Evolutionary conservation across 192 early-diverging fungal genomes (phyloP).

Genomic region (Phlyctochytrium planicorne): DNA sequence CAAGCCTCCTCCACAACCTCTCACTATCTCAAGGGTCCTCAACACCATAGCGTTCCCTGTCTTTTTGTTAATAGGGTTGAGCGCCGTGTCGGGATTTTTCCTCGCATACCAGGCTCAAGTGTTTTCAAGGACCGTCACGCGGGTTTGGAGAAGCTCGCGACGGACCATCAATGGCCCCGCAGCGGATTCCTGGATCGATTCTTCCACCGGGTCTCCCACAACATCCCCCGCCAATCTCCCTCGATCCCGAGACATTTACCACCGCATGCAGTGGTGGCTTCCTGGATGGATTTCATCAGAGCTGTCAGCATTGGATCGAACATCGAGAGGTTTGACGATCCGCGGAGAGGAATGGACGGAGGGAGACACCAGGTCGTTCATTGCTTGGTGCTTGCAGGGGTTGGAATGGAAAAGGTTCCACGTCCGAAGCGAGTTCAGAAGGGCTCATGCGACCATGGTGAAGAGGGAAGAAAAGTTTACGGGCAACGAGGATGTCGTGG

Average conservation of each 20-base stretch:
- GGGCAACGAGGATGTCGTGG: constrained; percentile 31
- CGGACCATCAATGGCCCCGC: too few relatives aligned
- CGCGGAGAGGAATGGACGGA: neutral
- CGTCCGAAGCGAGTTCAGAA: constrained; percentile 8
- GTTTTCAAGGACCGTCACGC: too few relatives aligned
- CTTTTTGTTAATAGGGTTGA: too few relatives aligned
- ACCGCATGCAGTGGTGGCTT: neutral
- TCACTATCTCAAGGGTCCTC: too few relatives aligned
- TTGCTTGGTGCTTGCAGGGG: constrained; percentile 5
- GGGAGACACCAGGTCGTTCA: neutral
- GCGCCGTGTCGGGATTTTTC: too few relatives aligned
- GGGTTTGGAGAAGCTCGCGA: too few relatives aligned
- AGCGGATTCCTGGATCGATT: too few relatives aligned
- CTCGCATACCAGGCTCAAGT: too few relatives aligned
- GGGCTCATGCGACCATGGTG: constrained; percentile 31
- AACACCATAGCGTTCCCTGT: too few relatives aligned
- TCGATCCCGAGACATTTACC: too few relatives aligned
- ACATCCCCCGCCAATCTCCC: too few relatives aligned
- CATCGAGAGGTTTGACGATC: neutral
- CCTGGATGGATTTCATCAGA: neutral
- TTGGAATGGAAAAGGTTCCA: constrained; percentile 20
- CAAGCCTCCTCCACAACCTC: neutral
- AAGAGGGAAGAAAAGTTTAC: constrained; percentile 5
- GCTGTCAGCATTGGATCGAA: neutral
- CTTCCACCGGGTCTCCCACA: too few relatives aligned